Base-by-base conservation (phyloP, 441 rosid genomes). In the Jatropha podagrica region DNA sequence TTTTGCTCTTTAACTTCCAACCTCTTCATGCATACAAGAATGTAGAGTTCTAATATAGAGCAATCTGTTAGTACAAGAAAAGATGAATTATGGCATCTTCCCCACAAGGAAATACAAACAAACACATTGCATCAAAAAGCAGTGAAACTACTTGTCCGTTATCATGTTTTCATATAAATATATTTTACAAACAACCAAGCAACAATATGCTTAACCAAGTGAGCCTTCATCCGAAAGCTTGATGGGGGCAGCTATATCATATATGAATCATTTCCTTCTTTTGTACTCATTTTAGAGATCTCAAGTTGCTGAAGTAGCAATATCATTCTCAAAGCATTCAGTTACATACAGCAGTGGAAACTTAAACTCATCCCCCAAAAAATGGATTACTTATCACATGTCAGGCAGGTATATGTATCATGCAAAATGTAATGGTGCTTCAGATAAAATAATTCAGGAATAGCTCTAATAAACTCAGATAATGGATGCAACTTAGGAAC, bases 11-110 rank as follows among this genome's bases (percentile, higher is more conserved):
- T 92, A 74, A 83, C 85, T 87, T 96, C 99, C 84, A 93, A 76
- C 74, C 97, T 88, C 84, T 86, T 92, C 96, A 91, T 92, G 85
- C 91, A 93, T 42, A 91, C 94, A 67, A 96, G 87, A 76, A 96
- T 76, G 84, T 92, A 96, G 70, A 93, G 95, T 83, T 96, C 99
- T 83, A 93, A 76, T 66, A 96, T 65, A 49, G 99, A 92, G 87
- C 99, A 93, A 85, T 94, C 98, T 95, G 91, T 85, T 72, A 59
- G 44, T 67, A 79, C 63, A 79, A 64, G 41, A 64, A 59, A 65
- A 46, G 40, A 64, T 65, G 27, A 27, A 48, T 40, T 61, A 66
- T 32, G 40, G 58, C 59, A 73, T 4, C 5, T 67, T 62, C 32
- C 41, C 55, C 27, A 67, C 54, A 76, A 71, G 51, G 7, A 42